Evolutionary conservation across 306 rosid genomes (phyloP).

Genomic region (Oemleria cerasiformis): DNA sequence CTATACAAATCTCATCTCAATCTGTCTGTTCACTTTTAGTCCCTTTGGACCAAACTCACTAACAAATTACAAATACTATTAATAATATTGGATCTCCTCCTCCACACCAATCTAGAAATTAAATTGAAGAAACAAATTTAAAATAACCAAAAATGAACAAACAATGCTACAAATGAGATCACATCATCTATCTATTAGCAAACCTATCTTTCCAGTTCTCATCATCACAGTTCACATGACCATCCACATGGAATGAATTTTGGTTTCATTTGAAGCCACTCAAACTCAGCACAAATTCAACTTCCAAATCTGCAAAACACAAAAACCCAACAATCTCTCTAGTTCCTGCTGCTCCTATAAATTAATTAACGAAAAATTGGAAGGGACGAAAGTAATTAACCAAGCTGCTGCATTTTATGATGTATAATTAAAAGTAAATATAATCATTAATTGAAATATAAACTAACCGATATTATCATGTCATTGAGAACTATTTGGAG

Average conservation of each 20-base stretch:
- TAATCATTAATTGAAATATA: slow-evolving; percentile 11
- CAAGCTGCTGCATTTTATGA: slow-evolving; percentile 1
- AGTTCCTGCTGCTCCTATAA: slow-evolving; percentile 28
- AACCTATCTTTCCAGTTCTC: slow-evolving; percentile 16
- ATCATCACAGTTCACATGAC: slow-evolving; percentile 4
- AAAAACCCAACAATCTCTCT: slow-evolving; percentile 33
- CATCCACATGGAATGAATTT: slow-evolving; percentile 24
- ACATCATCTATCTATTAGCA: not conserved
- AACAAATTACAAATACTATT: slow-evolving; percentile 36
- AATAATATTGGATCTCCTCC: slow-evolving; percentile 14
- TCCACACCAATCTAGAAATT: slow-evolving; percentile 38
- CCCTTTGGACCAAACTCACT: slow-evolving; percentile 67
- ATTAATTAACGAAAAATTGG: not conserved
- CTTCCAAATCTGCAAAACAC: slow-evolving; percentile 43
- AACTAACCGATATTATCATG: slow-evolving; percentile 40
- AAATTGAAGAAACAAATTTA: not conserved
- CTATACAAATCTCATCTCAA: slow-evolving; percentile 63
- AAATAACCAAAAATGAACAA: slow-evolving; percentile 8
- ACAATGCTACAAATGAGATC: slow-evolving; percentile 19
- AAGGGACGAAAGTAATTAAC: not conserved
- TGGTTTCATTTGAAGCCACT: slow-evolving; percentile 20
- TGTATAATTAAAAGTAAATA: slow-evolving; percentile 8
- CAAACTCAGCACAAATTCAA: slow-evolving; percentile 32
- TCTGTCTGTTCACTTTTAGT: slow-evolving; percentile 41
- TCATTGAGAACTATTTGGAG: slow-evolving; percentile 61